Conservation (phyloP, 768 basidiomycete genomes). For the Hygrophoropsis aurantiaca region DNA sequence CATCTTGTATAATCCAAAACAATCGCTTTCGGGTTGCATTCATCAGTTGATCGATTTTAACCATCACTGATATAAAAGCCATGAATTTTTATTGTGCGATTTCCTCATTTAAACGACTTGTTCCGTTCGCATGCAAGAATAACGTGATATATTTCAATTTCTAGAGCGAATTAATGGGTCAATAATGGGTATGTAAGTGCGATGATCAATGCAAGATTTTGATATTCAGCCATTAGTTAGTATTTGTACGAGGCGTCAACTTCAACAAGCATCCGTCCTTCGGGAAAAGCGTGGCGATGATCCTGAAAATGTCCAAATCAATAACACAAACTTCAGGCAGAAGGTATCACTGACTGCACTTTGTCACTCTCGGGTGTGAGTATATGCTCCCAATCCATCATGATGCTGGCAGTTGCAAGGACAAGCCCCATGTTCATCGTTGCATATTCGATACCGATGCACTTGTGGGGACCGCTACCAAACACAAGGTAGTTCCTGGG, state of each 20-base stretch:
- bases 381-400: conserved; percentile 87
- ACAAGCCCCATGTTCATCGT: conserved; percentile 86
- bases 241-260: conserved; percentile 58
- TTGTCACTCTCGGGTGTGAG: conserved; percentile 75
- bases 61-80: no score
- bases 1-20: no score
- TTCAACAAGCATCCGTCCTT: conserved; percentile 86
- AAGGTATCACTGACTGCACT: conserved; percentile 63
- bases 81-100: no score
- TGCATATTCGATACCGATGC: conserved; percentile 92
- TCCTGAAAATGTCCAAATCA: conserved; percentile 41
- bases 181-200: no score
- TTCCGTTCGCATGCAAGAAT: no score
- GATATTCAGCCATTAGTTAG: conserved; percentile 6
- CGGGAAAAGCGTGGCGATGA: conserved; percentile 97
- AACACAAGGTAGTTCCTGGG: conserved; percentile 97
- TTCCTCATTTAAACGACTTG: no score
- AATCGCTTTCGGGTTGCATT: no score
- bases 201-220: no score
- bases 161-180: no score
- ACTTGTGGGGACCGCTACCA: conserved; percentile 89
- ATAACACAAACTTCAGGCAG: conserved; percentile 1
- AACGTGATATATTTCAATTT: no score
- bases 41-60: no score
- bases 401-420: conserved; percentile 76